phyloP scores from a whole-genome alignment of 768 basidiomycete species.

The Agaricus bisporus region DNA sequence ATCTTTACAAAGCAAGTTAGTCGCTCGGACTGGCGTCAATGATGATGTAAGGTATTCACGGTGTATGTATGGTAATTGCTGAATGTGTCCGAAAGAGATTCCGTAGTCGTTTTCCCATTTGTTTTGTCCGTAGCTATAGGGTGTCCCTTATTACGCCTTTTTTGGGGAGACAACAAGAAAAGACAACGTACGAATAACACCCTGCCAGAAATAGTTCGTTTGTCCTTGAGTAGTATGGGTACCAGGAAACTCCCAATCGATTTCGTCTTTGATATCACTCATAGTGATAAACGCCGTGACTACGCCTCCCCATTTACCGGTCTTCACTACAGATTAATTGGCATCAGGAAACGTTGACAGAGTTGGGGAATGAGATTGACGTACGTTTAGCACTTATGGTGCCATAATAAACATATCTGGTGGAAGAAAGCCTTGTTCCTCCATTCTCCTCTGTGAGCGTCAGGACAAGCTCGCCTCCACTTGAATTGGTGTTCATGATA shows the following conservation, averaged over 20 bases:
- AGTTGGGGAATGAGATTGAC: conserved; percentile 9
- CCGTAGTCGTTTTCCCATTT: conserved; percentile 41
- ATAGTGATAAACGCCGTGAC: conserved; percentile 85
- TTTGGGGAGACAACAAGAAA: conserved; percentile 13
- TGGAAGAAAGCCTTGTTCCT: conserved; percentile 75
- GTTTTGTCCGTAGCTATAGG: conserved; percentile 22
- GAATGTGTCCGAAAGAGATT: conserved; percentile 56
- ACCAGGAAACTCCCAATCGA: conserved; percentile 85
- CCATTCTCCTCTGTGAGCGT: conserved; percentile 64
- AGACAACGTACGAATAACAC: conserved; percentile 48
- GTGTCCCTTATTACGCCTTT: no score
- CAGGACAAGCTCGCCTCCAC: conserved; percentile 61
- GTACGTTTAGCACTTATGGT: conserved; percentile 59
- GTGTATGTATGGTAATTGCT: conserved; percentile 72
- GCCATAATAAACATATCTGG: conserved; percentile 79
- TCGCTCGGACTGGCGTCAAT: no score
- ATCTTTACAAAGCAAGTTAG: conserved; percentile 37
- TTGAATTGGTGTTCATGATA: conserved; percentile 55
- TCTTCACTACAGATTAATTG: conserved; percentile 49
- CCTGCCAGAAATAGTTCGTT: conserved; percentile 80
- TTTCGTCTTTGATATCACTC: conserved; percentile 80
- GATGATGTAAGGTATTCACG: not conserved
- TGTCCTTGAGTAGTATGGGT: conserved; percentile 57
- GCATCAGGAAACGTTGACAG: not conserved
- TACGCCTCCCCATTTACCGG: conserved; percentile 73